A percentile compares a stretch with the other conserved stretches of the same genome.
These are phyloP conservation scores for Phytopythium montanum DNA, from an alignment of 352 stramenopile genomes.

Conservation along the genomic window DNA sequence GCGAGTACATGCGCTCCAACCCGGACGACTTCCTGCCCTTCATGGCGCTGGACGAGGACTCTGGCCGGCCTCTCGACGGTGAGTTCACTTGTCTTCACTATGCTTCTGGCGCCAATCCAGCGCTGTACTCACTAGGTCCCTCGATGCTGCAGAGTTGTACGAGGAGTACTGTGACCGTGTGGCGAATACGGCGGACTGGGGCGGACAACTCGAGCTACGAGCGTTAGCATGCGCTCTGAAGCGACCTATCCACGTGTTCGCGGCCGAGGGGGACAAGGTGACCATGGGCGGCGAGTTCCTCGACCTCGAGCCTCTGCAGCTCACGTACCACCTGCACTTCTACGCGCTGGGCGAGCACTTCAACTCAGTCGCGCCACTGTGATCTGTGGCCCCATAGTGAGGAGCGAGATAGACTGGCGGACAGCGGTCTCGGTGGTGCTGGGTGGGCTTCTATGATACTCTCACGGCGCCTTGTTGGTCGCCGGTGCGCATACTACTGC, in stretches of 20 bases:
- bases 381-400: not conserved
- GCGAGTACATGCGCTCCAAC: slow-evolving; percentile 78
- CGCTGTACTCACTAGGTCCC: too few species aligned
- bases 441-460: slow-evolving; percentile 1
- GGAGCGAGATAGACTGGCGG: not conserved
- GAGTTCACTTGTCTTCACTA: not conserved
- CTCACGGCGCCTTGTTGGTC: not conserved
- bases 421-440: not conserved
- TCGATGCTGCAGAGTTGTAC: slow-evolving; percentile 53
- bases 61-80: slow-evolving; percentile 29
- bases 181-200: slow-evolving; percentile 92
- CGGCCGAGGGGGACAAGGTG: slow-evolving; percentile 81
- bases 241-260: slow-evolving; percentile 92
- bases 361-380: slow-evolving; percentile 87
- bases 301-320: slow-evolving; percentile 67
- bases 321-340: slow-evolving; percentile 97
- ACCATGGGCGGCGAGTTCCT: slow-evolving; percentile 87
- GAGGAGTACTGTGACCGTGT: slow-evolving; percentile 92
- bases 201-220: slow-evolving; percentile 95
- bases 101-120: not conserved
- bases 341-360: slow-evolving; percentile 99
- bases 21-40: slow-evolving; percentile 92
- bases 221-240: slow-evolving; percentile 87
- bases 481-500: not conserved
- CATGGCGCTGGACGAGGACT: slow-evolving; percentile 65